These are phyloP conservation scores for Aspergillus floridensis DNA, from an alignment of 2,329 filamentous ascomycete genomes.

Conservation along the genomic window DNA sequence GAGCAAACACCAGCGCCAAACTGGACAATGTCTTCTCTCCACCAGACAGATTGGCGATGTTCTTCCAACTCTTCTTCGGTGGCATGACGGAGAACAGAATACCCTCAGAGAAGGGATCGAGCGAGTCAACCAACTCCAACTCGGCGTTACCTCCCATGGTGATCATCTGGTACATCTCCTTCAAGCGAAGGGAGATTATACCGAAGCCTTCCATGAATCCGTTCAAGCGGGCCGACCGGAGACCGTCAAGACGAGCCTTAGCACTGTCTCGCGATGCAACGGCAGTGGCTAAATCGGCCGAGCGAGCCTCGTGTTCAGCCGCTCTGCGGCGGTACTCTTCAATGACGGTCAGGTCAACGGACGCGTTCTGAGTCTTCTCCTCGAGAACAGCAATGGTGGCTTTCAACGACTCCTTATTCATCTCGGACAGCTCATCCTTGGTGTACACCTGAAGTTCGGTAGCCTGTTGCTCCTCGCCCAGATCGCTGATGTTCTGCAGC, in stretches of 20 bases:
- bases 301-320: conserved; percentile 75
- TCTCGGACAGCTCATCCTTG: conserved; percentile 63
- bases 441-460: conserved; percentile 71
- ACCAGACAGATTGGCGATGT: conserved; percentile 91
- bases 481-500: conserved; percentile 75
- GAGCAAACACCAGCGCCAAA: conserved; percentile 91
- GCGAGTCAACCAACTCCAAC: conserved; percentile 89
- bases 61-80: conserved; percentile 99
- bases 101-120: conserved; percentile 95
- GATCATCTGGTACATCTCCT: conserved; percentile 99
- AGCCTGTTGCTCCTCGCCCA: conserved; percentile 54
- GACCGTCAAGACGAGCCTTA: conserved; percentile 89
- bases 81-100: conserved; percentile 99
- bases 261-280: conserved; percentile 76
- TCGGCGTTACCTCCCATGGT: conserved; percentile 99
- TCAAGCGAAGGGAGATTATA: conserved; percentile 86
- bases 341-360: conserved; percentile 84
- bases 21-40: conserved; percentile 96
- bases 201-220: conserved; percentile 99
- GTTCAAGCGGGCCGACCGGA: conserved; percentile 83
- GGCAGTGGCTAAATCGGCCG: conserved; percentile 78
- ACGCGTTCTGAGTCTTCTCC: conserved; percentile 77
- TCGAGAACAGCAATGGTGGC: conserved; percentile 64
- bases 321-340: conserved; percentile 83
- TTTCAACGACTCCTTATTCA: conserved; percentile 62